Evolutionary conservation across 345 rosid genomes (phyloP), one percentile per base, ranked within the genome.

Genomic region (Lagerstroemia speciosa): DNA sequence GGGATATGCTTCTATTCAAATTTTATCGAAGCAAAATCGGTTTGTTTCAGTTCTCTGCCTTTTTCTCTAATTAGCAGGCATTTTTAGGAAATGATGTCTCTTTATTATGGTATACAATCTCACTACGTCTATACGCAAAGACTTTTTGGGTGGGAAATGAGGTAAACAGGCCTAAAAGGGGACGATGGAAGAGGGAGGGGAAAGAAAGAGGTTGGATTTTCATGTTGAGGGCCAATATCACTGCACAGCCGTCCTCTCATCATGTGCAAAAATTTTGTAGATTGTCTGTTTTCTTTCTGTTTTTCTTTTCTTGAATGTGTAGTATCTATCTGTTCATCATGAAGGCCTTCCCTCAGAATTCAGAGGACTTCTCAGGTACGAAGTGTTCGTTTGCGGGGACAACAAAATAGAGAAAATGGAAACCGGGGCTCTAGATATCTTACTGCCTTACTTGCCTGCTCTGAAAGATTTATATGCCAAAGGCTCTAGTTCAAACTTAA

Each of bases 1-100:
- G 60, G 83, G 82, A 37, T 82, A 81, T 73, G 88, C 88, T 17
- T 76, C 86, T 27, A 76, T 86, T 74, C 85, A 81, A 70, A 79
- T 86, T 65, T 73, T 73, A 63, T 83, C 83, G 8, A 55, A 65
- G 31, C 76, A 82, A 65, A 78, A 82, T 73, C 78, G 86, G 91
- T 84, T 60, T 26, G 60, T 69, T 41, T 46, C 22, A 17, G 26
- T 27, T 68, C 27, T 50, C 53, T 27, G 17, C 33, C 33, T 33
- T 66, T n/a, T 60, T 10, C 17, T 61, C 22, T 10, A n/a, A 14
- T 8, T 6, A n/a, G 27, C 20, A 26, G 26, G 41, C 22, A 15
- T 8, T 62, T n/a, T 31, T 31, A 43, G 32, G 43, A 32, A 19
- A 61, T 32, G 37, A 14, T 53, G 45, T 55, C 22, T 17, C 63